A percentile compares a stretch with the other conserved stretches of the same genome.
Evolutionary conservation across 2,329 filamentous ascomycete genomes (phyloP).

Genomic region (Pestalotiopsis sp.): DNA sequence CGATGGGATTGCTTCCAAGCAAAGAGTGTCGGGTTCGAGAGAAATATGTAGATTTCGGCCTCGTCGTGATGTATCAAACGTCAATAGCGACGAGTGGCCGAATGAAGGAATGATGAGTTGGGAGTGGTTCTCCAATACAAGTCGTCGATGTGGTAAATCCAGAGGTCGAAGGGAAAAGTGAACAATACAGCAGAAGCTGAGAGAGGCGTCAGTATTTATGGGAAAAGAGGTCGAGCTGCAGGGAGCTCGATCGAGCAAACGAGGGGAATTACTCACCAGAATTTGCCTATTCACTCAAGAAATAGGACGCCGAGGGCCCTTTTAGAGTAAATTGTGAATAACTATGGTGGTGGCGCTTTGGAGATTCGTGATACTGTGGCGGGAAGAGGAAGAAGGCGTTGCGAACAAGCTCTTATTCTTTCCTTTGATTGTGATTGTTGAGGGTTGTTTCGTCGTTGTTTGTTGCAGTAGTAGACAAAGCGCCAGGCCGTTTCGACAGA

Average conservation of each 20-base stretch:
- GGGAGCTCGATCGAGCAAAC: neutral
- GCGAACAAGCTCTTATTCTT: slow-evolving; percentile 5
- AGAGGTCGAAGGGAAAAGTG: neutral
- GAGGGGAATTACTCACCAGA: neutral
- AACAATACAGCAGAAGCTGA: neutral
- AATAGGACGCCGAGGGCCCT: neutral
- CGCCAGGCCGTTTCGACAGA: neutral
- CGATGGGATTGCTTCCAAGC: neutral
- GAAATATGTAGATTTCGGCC: neutral
- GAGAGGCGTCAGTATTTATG: neutral
- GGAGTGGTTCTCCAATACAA: neutral
- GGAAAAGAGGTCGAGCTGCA: neutral
- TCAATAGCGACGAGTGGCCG: neutral
- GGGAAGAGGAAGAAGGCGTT: neutral
- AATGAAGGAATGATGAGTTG: neutral
- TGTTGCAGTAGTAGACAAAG: slow-evolving; percentile 11
- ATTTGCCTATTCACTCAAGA: neutral
- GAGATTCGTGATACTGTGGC: neutral
- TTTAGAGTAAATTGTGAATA: neutral
- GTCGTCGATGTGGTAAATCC: slow-evolving; percentile 3
- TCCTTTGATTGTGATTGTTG: neutral
- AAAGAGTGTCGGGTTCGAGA: neutral
- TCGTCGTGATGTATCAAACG: neutral
- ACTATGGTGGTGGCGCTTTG: neutral
- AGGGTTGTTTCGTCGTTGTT: slow-evolving; percentile 3